Base-by-base conservation (phyloP, 2,329 filamentous ascomycete species). In the Lachnellula suecica region DNA sequence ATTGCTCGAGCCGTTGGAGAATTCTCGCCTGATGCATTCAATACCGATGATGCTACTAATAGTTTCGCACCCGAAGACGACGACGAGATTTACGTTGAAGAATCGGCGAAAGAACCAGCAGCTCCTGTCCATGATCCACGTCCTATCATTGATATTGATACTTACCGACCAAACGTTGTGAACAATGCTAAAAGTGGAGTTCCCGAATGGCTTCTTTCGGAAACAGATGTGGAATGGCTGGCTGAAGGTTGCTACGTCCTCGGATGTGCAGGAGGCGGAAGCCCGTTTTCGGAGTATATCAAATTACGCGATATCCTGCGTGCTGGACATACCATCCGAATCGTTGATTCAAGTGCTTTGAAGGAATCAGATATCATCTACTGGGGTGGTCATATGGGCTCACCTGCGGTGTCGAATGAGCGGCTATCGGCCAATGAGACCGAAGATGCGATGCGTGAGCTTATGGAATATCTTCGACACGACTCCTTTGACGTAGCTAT, bases 241-340 rank as follows among this genome's bases (percentile, higher is more conserved):
- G 68, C 73, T 2, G 70, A 71, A 23, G 75, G 75, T 3, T 76
- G 74, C 56, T 76, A 77, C 51, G 72, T 78, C 10, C 66, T 78
- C 3, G 75, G 75, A 17, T 76, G 73, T 19, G 75, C 71, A 10
- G 75, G 75, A 8, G 75, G 75, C 25, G 75, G 75, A 2, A 72
- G 71, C n/a, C 74, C 74, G 0, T 73, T 72, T 48, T 68, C 70
- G 2, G 71, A 70, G 23, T 74, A 72, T 59, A 63, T 78, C 35
- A 71, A 72, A 15, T 63, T 75, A 27, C 64, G 70, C 29, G 68
- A 71, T 22, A 68, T 73, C 27, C 52, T 77, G 17, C 63, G 69
- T 47, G 62, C 67, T 34, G 71, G 75, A 2, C 63, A 70, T 6
- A 70, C 64, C 3, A 66, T 76, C 29, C 67, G 70, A 13, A 68